phyloP scores from a whole-genome alignment of 108 stramenopile species.

The Pseudonitzschia multiseries region DNA sequence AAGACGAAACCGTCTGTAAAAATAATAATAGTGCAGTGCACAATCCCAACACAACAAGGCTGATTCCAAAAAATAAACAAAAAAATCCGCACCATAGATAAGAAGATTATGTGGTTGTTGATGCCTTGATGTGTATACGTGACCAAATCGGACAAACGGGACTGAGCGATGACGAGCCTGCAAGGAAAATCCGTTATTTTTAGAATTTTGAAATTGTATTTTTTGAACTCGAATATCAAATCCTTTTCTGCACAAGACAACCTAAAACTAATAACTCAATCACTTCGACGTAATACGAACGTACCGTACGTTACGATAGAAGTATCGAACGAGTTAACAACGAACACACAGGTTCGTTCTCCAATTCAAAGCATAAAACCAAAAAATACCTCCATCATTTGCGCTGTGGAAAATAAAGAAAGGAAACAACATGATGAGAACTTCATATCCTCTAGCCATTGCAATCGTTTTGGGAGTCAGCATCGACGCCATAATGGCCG shows the following conservation, averaged over 20 bases:
- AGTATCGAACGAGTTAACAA: no score
- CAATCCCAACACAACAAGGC: no score
- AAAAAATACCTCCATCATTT: neutral
- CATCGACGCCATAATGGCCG: neutral
- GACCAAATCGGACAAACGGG: neutral
- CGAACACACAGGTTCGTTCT: no score
- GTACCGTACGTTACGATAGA: no score
- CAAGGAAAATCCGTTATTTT: slow-evolving; percentile 1
- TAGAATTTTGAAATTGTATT: no score
- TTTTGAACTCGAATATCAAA: no score
- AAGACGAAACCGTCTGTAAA: no score
- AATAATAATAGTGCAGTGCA: no score
- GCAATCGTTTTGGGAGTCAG: neutral
- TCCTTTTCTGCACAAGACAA: no score
- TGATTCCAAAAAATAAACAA: no score
- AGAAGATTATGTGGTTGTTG: neutral
- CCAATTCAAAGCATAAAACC: neutral
- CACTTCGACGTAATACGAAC: no score
- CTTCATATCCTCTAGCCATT: neutral
- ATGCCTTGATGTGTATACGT: neutral
- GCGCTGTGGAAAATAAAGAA: neutral
- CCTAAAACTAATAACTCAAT: no score
- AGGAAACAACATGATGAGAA: neutral
- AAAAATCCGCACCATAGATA: neutral
- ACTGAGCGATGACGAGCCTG: neutral